Percentiles rank a stretch among this genome's conserved stretches.
These are phyloP conservation scores for Moricandia arvensis DNA, from an alignment of 345 rosid species.

Conservation along the genomic window DNA sequence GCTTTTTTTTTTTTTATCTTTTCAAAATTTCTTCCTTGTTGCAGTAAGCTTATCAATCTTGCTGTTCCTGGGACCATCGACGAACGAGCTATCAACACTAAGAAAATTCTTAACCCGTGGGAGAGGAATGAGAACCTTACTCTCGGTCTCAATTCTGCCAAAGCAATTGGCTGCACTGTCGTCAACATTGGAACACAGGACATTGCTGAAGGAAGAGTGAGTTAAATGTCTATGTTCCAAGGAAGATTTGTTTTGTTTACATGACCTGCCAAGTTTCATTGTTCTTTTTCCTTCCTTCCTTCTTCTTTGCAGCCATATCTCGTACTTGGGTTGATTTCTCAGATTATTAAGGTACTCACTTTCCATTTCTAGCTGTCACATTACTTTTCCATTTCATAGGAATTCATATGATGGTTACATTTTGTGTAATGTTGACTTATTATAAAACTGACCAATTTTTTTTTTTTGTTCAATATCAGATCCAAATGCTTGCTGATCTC, in stretches of 20 bases:
- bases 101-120: conserved; percentile 83
- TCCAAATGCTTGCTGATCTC: conserved; percentile 90
- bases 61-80: conserved; percentile 98
- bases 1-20: not conserved
- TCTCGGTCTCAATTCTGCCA: conserved; percentile 95
- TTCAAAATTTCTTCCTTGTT: conserved; percentile 27
- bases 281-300: conserved; percentile 11
- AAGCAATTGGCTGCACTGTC: conserved; percentile 99
- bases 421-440: not conserved
- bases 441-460: conserved; percentile 19
- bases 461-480: conserved; percentile 45
- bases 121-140: conserved; percentile 99
- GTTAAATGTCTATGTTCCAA: conserved; percentile 27
- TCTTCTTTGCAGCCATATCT: conserved; percentile 74
- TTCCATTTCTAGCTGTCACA: not conserved
- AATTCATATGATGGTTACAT: conserved; percentile 5
- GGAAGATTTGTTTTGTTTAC: conserved; percentile 5
- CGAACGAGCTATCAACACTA: conserved; percentile 95
- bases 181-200: conserved; percentile 96
- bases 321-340: conserved; percentile 93
- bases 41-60: conserved; percentile 95
- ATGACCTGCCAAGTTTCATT: conserved; percentile 14
- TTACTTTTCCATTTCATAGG: not conserved
- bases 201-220: conserved; percentile 91
- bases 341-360: conserved; percentile 81